Conservation (phyloP, 208 protist genomes). For the Acanthamoeba royreba region DNA sequence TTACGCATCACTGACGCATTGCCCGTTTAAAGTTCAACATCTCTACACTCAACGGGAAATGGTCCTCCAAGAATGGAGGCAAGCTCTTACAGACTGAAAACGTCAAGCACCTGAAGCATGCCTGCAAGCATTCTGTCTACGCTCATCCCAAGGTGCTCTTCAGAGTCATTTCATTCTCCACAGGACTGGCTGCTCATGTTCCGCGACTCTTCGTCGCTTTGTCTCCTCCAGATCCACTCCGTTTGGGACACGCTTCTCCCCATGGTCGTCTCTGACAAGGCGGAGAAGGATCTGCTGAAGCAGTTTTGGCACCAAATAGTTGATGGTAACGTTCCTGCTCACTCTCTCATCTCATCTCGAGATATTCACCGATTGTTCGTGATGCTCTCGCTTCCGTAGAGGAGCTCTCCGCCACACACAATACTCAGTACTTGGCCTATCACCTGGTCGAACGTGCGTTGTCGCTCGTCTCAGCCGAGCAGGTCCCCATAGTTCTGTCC, state of each 20-base stretch:
- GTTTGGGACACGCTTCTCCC: constrained; percentile 9
- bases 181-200: no score
- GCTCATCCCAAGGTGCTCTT: background rate
- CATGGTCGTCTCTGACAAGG: background rate
- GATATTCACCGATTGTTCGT: no score
- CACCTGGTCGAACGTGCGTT: background rate
- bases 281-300: background rate
- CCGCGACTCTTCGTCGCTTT: no score
- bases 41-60: constrained; percentile 3
- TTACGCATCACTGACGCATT: no score
- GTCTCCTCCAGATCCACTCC: background rate
- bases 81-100: background rate
- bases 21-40: background rate
- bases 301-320: background rate
- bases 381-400: background rate
- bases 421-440: constrained; percentile 1
- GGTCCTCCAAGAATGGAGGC: constrained; percentile 5
- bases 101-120: background rate
- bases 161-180: background rate
- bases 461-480: background rate
- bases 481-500: background rate
- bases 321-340: background rate
- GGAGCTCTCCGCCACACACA: constrained; percentile 2
- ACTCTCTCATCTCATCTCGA: background rate
- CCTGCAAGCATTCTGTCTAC: background rate